Evolutionary conservation across 495 filamentous ascomycete species (phyloP).

Genomic region (Penicillium lividum): DNA sequence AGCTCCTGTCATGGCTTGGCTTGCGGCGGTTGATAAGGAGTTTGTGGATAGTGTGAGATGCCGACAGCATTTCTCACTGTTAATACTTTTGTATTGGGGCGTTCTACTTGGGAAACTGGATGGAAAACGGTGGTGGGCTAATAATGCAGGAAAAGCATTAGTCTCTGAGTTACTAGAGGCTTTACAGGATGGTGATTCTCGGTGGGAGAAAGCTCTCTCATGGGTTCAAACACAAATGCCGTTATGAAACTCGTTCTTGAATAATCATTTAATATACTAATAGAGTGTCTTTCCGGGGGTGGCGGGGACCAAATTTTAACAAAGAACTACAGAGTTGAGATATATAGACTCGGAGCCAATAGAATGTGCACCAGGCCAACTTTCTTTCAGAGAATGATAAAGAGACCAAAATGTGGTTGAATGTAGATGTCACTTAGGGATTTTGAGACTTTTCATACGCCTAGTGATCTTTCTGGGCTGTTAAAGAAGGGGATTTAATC

Average conservation of each 20-base stretch:
- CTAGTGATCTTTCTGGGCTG: neutral
- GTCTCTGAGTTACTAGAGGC: constrained; percentile 23
- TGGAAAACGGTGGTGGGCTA: constrained; percentile 33
- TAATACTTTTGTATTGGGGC: constrained; percentile 36
- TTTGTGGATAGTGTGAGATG: constrained; percentile 26
- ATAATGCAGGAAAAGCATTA: constrained; percentile 23
- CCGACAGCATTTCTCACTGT: constrained; percentile 25
- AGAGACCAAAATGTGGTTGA: neutral
- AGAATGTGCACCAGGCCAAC: neutral
- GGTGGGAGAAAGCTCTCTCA: constrained; percentile 24
- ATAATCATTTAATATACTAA: neutral
- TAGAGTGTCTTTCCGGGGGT: neutral
- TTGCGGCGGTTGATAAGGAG: constrained; percentile 29
- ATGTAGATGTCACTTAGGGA: neutral
- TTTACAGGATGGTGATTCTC: constrained; percentile 11
- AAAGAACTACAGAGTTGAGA: neutral
- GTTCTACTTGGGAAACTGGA: constrained; percentile 27
- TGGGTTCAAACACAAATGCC: constrained; percentile 11
- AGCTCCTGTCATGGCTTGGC: constrained; percentile 32
- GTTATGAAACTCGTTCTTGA: neutral
- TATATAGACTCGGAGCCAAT: neutral
- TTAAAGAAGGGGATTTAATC: neutral
- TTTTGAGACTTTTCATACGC: neutral
- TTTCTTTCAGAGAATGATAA: neutral
- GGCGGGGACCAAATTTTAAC: neutral